These are phyloP conservation scores for Moricandia arvensis DNA, from an alignment of 345 rosid species.

Conservation along the genomic window DNA sequence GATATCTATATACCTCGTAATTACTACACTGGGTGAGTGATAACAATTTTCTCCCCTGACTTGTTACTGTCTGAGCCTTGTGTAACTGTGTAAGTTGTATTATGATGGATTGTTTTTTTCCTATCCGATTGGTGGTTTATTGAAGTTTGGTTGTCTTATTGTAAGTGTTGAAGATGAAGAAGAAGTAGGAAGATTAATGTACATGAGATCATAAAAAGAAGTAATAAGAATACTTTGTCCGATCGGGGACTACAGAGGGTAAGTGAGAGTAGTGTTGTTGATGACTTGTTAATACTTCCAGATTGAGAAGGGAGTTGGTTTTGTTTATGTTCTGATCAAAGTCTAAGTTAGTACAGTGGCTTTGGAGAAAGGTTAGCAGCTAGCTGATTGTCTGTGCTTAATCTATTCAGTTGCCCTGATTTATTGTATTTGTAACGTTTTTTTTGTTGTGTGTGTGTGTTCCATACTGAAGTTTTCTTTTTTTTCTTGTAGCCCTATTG, in stretches of 20 bases:
- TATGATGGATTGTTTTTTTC: constrained; percentile 31
- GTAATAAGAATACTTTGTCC: constrained; percentile 43
- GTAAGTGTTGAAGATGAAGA: constrained; percentile 77
- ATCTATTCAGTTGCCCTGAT: neutral
- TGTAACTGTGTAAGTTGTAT: constrained; percentile 13
- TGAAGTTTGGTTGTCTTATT: constrained; percentile 65
- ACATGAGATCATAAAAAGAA: constrained; percentile 53
- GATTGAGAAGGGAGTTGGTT: constrained; percentile 50
- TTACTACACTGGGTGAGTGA: constrained; percentile 76
- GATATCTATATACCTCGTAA: constrained; percentile 90
- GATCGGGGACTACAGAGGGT: constrained; percentile 41
- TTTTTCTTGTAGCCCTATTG: neutral
- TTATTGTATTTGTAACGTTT: neutral
- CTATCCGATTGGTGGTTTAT: constrained; percentile 41
- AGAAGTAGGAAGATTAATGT: constrained; percentile 31
- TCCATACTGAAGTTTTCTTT: neutral
- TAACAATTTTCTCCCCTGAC: neutral
- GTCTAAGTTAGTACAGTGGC: constrained; percentile 46
- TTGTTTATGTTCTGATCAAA: constrained; percentile 54
- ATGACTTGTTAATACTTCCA: constrained; percentile 48
- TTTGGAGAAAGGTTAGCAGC: constrained; percentile 62
- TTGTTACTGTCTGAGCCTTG: neutral
- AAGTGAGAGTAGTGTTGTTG: constrained; percentile 45
- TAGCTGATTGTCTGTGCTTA: constrained; percentile 40
- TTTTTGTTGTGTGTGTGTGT: neutral